Evolutionary conservation across 2,329 filamentous ascomycete genomes (phyloP).

Genomic region (Aspergillus sp.): DNA sequence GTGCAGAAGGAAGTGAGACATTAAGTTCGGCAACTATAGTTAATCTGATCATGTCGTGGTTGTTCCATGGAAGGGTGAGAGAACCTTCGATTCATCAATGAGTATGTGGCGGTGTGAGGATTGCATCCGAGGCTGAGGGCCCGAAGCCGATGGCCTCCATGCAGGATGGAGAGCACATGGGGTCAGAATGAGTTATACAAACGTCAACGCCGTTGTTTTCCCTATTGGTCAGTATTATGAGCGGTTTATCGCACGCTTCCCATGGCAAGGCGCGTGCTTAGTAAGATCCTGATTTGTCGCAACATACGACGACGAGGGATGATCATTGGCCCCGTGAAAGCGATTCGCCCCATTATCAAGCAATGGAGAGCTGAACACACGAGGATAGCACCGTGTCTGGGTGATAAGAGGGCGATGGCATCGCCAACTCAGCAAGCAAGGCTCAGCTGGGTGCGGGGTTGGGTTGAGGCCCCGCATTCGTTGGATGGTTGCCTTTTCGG

Average conservation of each 20-base stretch:
- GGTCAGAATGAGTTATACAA: too few relatives aligned
- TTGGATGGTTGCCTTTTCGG: slow-evolving; percentile 6
- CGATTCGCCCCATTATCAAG: background rate
- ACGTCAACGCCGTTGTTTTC: too few relatives aligned
- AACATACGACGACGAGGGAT: background rate
- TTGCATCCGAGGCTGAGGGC: background rate
- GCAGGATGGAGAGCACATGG: too few relatives aligned
- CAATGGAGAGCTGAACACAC: slow-evolving; percentile 15
- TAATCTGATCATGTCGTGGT: slow-evolving; percentile 12
- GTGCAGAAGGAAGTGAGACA: slow-evolving; percentile 8
- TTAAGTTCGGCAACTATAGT: slow-evolving; percentile 8
- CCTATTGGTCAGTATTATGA: too few relatives aligned
- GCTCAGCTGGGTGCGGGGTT: slow-evolving; percentile 17
- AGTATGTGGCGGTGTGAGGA: background rate
- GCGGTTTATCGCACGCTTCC: too few relatives aligned
- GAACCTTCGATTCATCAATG: slow-evolving; percentile 13
- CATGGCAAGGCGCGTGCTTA: too few relatives aligned
- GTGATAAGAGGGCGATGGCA: slow-evolving; percentile 10
- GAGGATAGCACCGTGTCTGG: background rate
- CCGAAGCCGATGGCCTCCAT: too few relatives aligned
- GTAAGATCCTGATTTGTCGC: background rate
- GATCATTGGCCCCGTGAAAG: background rate
- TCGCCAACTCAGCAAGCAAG: slow-evolving; percentile 14
- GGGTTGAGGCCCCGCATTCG: slow-evolving; percentile 3
- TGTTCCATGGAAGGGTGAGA: slow-evolving; percentile 14